These are phyloP conservation scores for Lipomyces sp. DNA, from an alignment of 805 yeast species.

Conservation along the genomic window DNA sequence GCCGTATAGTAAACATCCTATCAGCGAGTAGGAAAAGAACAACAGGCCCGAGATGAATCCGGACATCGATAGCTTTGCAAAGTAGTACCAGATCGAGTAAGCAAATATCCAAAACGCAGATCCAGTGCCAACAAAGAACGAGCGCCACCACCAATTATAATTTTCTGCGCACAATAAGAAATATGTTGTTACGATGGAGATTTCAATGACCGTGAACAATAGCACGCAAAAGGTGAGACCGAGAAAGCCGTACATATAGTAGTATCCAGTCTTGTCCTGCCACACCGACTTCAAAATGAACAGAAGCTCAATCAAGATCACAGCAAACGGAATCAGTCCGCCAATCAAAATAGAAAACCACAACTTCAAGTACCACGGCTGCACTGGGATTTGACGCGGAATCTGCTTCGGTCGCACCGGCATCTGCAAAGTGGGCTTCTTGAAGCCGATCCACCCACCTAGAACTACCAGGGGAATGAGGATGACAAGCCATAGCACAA, in stretches of 20 bases:
- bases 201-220: conserved; percentile 62
- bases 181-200: conserved; percentile 67
- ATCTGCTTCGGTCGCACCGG: conserved; percentile 34
- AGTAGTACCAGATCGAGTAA: conserved; percentile 66
- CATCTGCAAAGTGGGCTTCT: conserved; percentile 24
- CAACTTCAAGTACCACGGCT: conserved; percentile 20
- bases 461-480: conserved; percentile 70
- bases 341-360: conserved; percentile 42
- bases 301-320: conserved; percentile 73
- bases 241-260: conserved; percentile 76
- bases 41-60: conserved; percentile 66
- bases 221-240: conserved; percentile 58
- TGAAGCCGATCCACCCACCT: conserved; percentile 54
- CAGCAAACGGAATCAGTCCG: conserved; percentile 75
- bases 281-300: conserved; percentile 73
- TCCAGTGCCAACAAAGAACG: conserved; percentile 67
- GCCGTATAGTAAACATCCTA: conserved; percentile 61
- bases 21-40: conserved; percentile 67
- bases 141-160: conserved; percentile 79
- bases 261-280: conserved; percentile 74
- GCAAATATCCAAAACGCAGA: conserved; percentile 67
- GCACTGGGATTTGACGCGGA: conserved; percentile 38
- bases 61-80: conserved; percentile 54
- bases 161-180: conserved; percentile 54
- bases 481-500: conserved; percentile 58